Base-by-base conservation (phyloP, 2,329 filamentous ascomycete genomes). In the Pyrenochaeta sp. region DNA sequence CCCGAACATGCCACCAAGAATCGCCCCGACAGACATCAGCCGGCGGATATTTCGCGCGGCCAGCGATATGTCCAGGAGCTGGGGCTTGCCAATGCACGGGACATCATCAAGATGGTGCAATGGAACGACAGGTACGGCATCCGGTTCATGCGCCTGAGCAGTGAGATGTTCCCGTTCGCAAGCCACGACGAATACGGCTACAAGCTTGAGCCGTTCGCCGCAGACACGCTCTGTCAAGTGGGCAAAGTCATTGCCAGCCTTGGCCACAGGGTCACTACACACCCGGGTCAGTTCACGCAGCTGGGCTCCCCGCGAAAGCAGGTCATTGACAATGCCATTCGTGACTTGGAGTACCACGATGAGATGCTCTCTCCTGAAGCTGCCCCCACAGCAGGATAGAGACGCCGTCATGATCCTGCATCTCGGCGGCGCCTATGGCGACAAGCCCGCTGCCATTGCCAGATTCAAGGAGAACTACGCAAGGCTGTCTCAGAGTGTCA, bases 141-240 rank as follows among this genome's bases (percentile, higher is more conserved):
- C 76, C 93, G 87, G 63, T 97, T 98, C 73, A 86, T 98, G 85
- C 86, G 94, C 1, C 81, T 98, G 17, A 96, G 91, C 63, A 96
- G 91, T 49, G 94, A 97, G 65, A 97, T 97, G 90, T 98, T 98
- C 61, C 94, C 94, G 0, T 97, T 97, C 73, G 94, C 94, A 1
- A 96, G 91, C 60, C 94, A 98, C 68, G 83, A 85, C 20, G 89
- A 91, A 57, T 89, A 96, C 61, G 94, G 93, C 0, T 98, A 98
- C 75, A 89, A 86, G 63, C 82, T 98, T 11, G 88, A 87, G 0
- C 89, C 90, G 0, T 97, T 97, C 72, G 94, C 93, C 0, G 86
- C 90, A 0, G 88, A 92, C 12, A 87, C 85, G 0, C 80, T 98
- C 9, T 88, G 85, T 2, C 88, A 93, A 61, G 91, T 86, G 7